Percentiles rank a stretch among this genome's conserved stretches.
These are phyloP conservation scores for Colletotrichum graminicola DNA, from an alignment of 2,329 filamentous ascomycete genomes.

Conservation along the genomic window DNA sequence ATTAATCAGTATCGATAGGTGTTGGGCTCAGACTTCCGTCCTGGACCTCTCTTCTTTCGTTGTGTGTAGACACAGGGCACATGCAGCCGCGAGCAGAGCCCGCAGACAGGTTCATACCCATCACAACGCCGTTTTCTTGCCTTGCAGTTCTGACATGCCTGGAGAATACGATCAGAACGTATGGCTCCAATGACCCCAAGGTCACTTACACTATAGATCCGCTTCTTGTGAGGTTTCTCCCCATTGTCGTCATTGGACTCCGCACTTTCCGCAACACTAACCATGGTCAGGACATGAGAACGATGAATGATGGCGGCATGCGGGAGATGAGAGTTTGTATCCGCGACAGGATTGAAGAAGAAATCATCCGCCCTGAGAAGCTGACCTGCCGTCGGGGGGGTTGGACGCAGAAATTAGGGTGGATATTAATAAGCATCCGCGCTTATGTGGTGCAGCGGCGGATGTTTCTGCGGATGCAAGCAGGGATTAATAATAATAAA, in stretches of 20 bases:
- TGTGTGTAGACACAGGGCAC: conserved; percentile 34
- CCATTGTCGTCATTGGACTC: background rate
- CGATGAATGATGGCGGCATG: background rate
- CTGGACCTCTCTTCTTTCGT: conserved; percentile 35
- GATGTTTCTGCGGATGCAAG: conserved; percentile 14
- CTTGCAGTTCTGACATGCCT: conserved; percentile 37
- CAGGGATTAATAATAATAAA: background rate
- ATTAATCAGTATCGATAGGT: too few relatives aligned
- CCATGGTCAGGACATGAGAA: background rate
- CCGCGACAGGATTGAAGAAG: background rate
- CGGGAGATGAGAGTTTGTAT: background rate
- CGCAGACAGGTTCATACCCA: conserved; percentile 30
- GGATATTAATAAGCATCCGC: conserved; percentile 28
- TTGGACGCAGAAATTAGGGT: too few relatives aligned
- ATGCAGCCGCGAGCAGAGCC: conserved; percentile 19
- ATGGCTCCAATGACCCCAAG: background rate
- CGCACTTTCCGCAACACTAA: background rate
- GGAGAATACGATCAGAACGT: background rate
- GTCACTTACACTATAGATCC: conserved; percentile 33
- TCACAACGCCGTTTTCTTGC: conserved; percentile 38
- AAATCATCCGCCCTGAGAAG: conserved; percentile 3
- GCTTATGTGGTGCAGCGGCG: background rate
- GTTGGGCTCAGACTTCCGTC: conserved; percentile 22
- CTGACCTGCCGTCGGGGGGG: background rate
- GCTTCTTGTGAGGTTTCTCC: conserved; percentile 28